Percentiles rank a stretch among this genome's conserved stretches.
Evolutionary conservation across 176 grass and related monocot genomes (phyloP).

Genomic region (Poa pratensis): DNA sequence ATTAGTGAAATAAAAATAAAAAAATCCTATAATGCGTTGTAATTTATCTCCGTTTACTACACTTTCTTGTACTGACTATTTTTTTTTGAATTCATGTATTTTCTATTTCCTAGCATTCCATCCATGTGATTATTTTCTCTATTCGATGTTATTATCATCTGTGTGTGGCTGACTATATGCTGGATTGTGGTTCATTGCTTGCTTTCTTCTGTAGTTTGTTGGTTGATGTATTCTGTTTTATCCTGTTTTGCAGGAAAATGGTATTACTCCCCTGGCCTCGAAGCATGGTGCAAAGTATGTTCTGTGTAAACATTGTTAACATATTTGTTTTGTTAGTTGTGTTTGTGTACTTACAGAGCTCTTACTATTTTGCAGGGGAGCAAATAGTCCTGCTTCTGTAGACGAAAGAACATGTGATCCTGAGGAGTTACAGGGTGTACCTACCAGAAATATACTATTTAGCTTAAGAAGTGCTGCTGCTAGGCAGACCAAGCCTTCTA

Average conservation of each 20-base stretch:
- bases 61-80: neutral
- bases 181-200: slow-evolving; percentile 25
- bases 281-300: slow-evolving; percentile 62
- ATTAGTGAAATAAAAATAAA: neutral
- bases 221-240: slow-evolving; percentile 23
- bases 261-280: slow-evolving; percentile 38
- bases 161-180: slow-evolving; percentile 3
- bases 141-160: slow-evolving; percentile 6
- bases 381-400: slow-evolving; percentile 48
- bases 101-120: neutral
- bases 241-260: slow-evolving; percentile 56
- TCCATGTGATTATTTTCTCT: slow-evolving; percentile 29
- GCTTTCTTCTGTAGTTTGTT: slow-evolving; percentile 21
- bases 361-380: slow-evolving; percentile 54
- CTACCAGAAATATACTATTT: slow-evolving; percentile 58
- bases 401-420: slow-evolving; percentile 36
- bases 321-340: slow-evolving; percentile 21
- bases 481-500: slow-evolving; percentile 49
- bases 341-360: slow-evolving; percentile 43
- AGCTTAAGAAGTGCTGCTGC: slow-evolving; percentile 75
- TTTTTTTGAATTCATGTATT: neutral
- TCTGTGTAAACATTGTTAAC: slow-evolving; percentile 36
- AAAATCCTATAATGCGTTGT: neutral
- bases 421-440: slow-evolving; percentile 57
- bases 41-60: neutral